Evolutionary conservation across 352 stramenopile species (phyloP).

Genomic region (Globisporangium megalacanthum): DNA sequence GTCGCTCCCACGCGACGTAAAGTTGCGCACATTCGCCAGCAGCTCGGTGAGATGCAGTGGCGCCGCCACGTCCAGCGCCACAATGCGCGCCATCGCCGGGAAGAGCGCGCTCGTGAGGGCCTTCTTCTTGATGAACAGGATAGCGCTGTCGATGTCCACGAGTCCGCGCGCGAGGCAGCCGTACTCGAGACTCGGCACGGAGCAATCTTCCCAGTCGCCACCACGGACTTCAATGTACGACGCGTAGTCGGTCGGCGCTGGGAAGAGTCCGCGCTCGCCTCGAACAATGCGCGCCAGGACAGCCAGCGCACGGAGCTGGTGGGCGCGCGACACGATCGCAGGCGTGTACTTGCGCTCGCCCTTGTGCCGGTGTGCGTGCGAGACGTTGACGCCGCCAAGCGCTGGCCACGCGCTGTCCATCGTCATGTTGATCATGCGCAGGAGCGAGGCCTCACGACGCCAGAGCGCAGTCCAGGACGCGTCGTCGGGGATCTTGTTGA

Average conservation of each 20-base stretch:
- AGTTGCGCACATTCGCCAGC: conserved; percentile 25
- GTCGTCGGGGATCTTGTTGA: conserved; percentile 42
- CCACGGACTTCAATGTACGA: conserved; percentile 40
- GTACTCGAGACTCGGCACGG: conserved; percentile 38
- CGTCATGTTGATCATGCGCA: conserved; percentile 35
- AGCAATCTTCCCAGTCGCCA: conserved; percentile 40
- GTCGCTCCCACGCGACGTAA: conserved; percentile 6
- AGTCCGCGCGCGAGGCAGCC: conserved; percentile 45
- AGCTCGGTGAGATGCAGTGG: conserved; percentile 36
- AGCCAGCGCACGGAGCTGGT: conserved; percentile 30
- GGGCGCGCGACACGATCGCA: conserved; percentile 23
- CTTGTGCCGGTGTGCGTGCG: conserved; percentile 38
- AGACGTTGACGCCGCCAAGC: conserved; percentile 57
- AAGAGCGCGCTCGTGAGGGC: conserved; percentile 40
- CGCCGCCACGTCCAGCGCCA: conserved; percentile 44
- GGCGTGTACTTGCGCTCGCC: conserved; percentile 29
- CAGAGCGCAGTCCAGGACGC: conserved; percentile 48
- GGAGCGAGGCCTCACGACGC: conserved; percentile 34
- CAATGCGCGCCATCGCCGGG: conserved; percentile 40
- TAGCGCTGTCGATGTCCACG: conserved; percentile 38
- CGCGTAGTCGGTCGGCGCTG: conserved; percentile 35
- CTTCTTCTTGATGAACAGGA: conserved; percentile 29
- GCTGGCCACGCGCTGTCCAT: conserved; percentile 33
- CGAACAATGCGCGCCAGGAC: conserved; percentile 40
- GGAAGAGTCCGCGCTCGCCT: conserved; percentile 47